These are phyloP conservation scores for Suillus ampliporus DNA, from an alignment of 768 basidiomycete genomes.

Conservation along the genomic window DNA sequence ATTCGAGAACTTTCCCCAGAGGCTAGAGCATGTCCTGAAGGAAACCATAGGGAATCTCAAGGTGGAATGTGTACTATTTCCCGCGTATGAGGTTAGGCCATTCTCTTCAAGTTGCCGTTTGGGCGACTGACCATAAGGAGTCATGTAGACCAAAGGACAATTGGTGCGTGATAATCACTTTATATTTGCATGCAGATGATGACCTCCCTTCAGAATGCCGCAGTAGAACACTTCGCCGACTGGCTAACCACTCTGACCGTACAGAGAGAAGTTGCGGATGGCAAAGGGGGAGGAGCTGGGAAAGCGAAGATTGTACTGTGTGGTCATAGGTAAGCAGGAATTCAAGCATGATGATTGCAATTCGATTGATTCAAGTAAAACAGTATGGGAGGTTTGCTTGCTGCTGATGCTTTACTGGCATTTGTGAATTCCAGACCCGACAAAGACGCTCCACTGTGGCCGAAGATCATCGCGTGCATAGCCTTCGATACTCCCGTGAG, in stretches of 20 bases:
- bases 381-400: constrained; percentile 93
- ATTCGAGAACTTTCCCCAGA: constrained; percentile 78
- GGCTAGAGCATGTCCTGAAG: constrained; percentile 77
- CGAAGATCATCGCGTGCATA: constrained; percentile 81
- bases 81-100: constrained; percentile 77
- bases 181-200: constrained; percentile 4
- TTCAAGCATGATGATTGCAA: background rate
- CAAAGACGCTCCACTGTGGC: constrained; percentile 77
- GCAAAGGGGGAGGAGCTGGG: constrained; percentile 75
- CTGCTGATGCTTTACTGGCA: constrained; percentile 81
- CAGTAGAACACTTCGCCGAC: constrained; percentile 85
- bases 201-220: constrained; percentile 60
- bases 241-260: constrained; percentile 92
- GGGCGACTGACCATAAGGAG: background rate
- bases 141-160: constrained; percentile 81
- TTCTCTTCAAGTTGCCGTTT: constrained; percentile 11
- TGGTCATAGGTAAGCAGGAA: constrained; percentile 73
- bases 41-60: constrained; percentile 60
- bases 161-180: constrained; percentile 56
- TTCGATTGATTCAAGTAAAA: constrained; percentile 5
- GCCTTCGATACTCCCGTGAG: constrained; percentile 92
- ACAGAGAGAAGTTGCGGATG: constrained; percentile 79
- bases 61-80: constrained; percentile 84
- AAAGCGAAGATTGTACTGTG: constrained; percentile 82
- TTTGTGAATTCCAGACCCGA: constrained; percentile 74